Conservation (phyloP, 2,329 filamentous ascomycete genomes). For the Oidium heveae region DNA sequence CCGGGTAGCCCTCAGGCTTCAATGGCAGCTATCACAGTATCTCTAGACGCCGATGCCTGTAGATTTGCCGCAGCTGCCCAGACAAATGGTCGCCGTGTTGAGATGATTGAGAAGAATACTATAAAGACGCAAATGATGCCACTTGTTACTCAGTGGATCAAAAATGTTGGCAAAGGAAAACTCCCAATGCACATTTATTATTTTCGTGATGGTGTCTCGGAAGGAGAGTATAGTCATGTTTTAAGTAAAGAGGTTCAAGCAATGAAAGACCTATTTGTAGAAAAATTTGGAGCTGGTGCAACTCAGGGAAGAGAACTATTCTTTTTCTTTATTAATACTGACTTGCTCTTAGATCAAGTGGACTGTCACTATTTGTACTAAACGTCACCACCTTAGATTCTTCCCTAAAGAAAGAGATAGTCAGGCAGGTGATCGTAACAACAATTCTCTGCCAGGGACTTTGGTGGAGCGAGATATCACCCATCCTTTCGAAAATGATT, state of each 20-base stretch:
- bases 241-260: slow-evolving; percentile 50
- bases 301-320: slow-evolving; percentile 7
- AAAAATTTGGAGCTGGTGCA: slow-evolving; percentile 12
- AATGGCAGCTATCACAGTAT: slow-evolving; percentile 70
- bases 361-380: slow-evolving; percentile 70
- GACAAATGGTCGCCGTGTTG: slow-evolving; percentile 58
- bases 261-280: slow-evolving; percentile 35
- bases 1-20: slow-evolving; percentile 44
- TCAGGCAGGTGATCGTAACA: slow-evolving; percentile 39
- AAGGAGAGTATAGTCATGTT: slow-evolving; percentile 63
- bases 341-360: slow-evolving; percentile 25
- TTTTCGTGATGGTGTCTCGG: slow-evolving; percentile 77
- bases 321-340: neutral
- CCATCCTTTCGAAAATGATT: slow-evolving; percentile 30
- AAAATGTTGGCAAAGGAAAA: slow-evolving; percentile 23
- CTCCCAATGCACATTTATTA: slow-evolving; percentile 59
- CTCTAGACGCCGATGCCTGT: slow-evolving; percentile 43
- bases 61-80: slow-evolving; percentile 58
- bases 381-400: slow-evolving; percentile 83
- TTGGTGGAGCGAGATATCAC: slow-evolving; percentile 77
- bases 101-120: slow-evolving; percentile 49
- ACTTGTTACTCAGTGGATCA: slow-evolving; percentile 39
- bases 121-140: slow-evolving; percentile 38
- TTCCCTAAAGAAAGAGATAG: slow-evolving; percentile 40
- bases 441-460: slow-evolving; percentile 65